Percentiles rank a stretch among this genome's conserved stretches.
These are phyloP conservation scores for Eucalyptus guilfoylei DNA, from an alignment of 345 rosid genomes.

Conservation along the genomic window DNA sequence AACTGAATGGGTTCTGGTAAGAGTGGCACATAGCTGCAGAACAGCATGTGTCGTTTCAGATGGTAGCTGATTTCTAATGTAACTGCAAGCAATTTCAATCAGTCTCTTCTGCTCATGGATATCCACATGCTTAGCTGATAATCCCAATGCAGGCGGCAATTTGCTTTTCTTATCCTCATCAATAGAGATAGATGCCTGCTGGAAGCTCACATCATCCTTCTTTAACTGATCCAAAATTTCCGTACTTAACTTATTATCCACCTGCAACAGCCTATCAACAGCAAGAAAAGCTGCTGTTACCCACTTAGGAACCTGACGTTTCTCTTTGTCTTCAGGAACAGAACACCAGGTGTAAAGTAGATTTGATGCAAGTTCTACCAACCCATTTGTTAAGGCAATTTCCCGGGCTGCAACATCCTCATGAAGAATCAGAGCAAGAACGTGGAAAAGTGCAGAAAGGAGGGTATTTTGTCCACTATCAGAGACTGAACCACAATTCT, in stretches of 20 bases:
- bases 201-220: conserved; percentile 22
- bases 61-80: conserved; percentile 64
- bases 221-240: conserved; percentile 71
- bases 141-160: conserved; percentile 43
- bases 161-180: conserved; percentile 63
- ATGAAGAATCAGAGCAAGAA: conserved; percentile 85
- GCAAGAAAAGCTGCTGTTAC: conserved; percentile 92
- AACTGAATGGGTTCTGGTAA: conserved; percentile 65
- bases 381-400: conserved; percentile 62
- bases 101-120: conserved; percentile 60
- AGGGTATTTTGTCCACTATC: conserved; percentile 39
- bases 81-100: conserved; percentile 81
- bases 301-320: conserved; percentile 74
- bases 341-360: conserved; percentile 71
- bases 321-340: conserved; percentile 33
- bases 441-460: conserved; percentile 67
- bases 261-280: conserved; percentile 81
- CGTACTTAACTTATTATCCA: conserved; percentile 63
- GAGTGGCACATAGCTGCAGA: conserved; percentile 77
- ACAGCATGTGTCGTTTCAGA: conserved; percentile 93
- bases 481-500: conserved; percentile 35
- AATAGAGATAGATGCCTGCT: conserved; percentile 35
- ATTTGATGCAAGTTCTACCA: conserved; percentile 61
- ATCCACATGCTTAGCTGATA: conserved; percentile 35
- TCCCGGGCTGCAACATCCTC: conserved; percentile 85